Base-by-base conservation (phyloP, 345 rosid species). In the Populus ilicifolia region DNA sequence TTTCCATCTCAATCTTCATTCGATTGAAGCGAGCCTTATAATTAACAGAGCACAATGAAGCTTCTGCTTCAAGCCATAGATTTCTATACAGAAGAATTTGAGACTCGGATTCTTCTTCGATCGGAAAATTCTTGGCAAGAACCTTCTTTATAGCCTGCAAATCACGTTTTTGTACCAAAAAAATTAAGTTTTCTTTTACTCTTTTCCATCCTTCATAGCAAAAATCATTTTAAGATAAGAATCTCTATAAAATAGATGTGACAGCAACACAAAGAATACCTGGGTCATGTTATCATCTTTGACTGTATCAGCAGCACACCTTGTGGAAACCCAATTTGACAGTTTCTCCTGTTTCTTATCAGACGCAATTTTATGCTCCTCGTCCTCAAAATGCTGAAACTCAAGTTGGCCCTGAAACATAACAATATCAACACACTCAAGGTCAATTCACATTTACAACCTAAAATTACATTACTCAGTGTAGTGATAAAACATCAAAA, bases 1-100 rank as follows among this genome's bases (percentile, higher is more conserved):
- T 87, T 64, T 82, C 92, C 84, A 90, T 78, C 83, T 89, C 90
- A 13, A 76, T 70, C 77, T 88, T 89, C 83, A 90, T 80, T 38
- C 86, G 93, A 78, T 85, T 82, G 75, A 83, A 91, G 71, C 99
- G 94, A 77, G 93, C 88, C 83, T 80, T 85, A 84, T 81, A 89
- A 81, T 87, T 86, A 77, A 86, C 82, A 72, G 92, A 87, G 81
- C 92, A 92, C 77, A 95, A 83, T 70, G 88, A 84, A 76, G 98
- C 98, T 85, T 95, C 99, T 71, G 98, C 94, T 86, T 92, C 98
- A 20, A 95, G 92, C 99, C 98, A 95, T 77, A 95, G 86, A 88
- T 90, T 95, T 89, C 88, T 95, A 84, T 87, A 92, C 87, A 95
- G 77, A 75, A 85, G 87, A 80, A 85, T 80, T 79, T 87, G 90